phyloP scores from a whole-genome alignment of 768 basidiomycete genomes.

The Suillus paluster region DNA sequence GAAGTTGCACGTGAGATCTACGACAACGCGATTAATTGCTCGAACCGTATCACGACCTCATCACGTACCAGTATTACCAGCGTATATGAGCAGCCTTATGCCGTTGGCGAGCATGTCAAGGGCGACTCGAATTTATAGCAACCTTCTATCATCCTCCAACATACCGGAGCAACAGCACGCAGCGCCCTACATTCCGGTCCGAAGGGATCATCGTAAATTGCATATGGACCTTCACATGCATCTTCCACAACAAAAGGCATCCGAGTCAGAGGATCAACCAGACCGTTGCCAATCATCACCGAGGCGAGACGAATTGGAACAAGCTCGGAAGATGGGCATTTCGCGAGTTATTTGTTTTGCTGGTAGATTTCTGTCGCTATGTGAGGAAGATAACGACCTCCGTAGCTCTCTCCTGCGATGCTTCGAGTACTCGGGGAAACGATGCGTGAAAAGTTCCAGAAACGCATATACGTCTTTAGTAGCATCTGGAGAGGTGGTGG shows the following conservation, averaged over 20 bases:
- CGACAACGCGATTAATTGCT: background rate
- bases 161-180: conserved; percentile 42
- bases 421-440: conserved; percentile 35
- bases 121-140: conserved; percentile 42
- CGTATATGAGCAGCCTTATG: conserved; percentile 48
- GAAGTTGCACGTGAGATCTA: conserved; percentile 45
- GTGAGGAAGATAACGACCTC: conserved; percentile 49
- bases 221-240: conserved; percentile 43
- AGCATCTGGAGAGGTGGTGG: conserved; percentile 32
- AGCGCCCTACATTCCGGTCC: conserved; percentile 46
- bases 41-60: conserved; percentile 10
- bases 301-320: conserved; percentile 45
- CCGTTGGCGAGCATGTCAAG: conserved; percentile 49
- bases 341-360: conserved; percentile 37
- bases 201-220: conserved; percentile 47
- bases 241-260: conserved; percentile 50
- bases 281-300: conserved; percentile 54
- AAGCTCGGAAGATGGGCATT: conserved; percentile 26
- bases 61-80: conserved; percentile 36
- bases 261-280: conserved; percentile 50
- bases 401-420: conserved; percentile 38
- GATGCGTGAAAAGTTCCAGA: conserved; percentile 36
- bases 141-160: conserved; percentile 44
- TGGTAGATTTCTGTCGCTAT: conserved; percentile 51
- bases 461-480: conserved; percentile 40